Conservation (phyloP, 2,329 filamentous ascomycete species). For the Exophiala spinifera region DNA sequence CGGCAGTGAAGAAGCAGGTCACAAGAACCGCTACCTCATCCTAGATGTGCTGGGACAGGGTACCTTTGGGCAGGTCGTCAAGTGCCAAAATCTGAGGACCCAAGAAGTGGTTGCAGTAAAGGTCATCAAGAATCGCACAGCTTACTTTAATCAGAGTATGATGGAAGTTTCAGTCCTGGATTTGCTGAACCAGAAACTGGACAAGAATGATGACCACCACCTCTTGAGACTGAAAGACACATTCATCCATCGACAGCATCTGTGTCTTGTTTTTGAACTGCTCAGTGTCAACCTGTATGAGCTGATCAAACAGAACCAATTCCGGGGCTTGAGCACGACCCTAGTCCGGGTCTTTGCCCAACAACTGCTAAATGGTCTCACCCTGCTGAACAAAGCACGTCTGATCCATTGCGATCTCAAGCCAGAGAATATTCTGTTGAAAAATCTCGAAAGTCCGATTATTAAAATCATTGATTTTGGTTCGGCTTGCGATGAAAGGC, state of each 20-base stretch:
- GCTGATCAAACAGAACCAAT: conserved; percentile 99
- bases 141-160: conserved; percentile 99
- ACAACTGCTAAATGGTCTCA: conserved; percentile 87
- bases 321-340: conserved; percentile 93
- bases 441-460: conserved; percentile 97
- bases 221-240: conserved; percentile 92
- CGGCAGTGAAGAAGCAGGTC: conserved; percentile 93
- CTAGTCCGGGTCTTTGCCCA: conserved; percentile 96
- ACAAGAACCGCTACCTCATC: conserved; percentile 98
- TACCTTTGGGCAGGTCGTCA: conserved; percentile 97
- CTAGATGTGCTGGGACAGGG: conserved; percentile 95
- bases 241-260: conserved; percentile 95
- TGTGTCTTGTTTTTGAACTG: conserved; percentile 93
- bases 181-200: conserved; percentile 95
- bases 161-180: conserved; percentile 99
- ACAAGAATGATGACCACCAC: conserved; percentile 99
- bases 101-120: conserved; percentile 98
- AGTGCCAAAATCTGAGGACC: conserved; percentile 97
- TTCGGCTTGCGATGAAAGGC: conserved; percentile 94
- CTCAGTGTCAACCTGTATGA: conserved; percentile 97
- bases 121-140: conserved; percentile 97
- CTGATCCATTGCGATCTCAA: conserved; percentile 98
- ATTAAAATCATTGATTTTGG: conserved; percentile 99
- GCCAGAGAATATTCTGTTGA: conserved; percentile 94
- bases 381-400: conserved; percentile 90